Evolutionary conservation across 345 rosid genomes (phyloP).

Genomic region (Raphanus raphanistrum): DNA sequence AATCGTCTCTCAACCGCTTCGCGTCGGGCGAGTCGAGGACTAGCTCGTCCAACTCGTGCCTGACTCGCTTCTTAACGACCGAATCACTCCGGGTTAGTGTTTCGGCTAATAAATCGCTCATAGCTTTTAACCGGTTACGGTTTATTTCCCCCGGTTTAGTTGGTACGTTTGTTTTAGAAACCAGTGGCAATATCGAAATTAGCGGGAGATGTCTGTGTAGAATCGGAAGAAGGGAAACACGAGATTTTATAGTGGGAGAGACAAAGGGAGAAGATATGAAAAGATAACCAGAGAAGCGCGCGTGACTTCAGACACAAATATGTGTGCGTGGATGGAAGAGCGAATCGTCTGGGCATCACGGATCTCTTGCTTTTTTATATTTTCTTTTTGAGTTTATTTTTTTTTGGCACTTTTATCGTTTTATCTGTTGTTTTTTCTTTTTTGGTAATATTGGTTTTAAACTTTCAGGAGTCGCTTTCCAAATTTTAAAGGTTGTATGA

Average conservation of each 20-base stretch:
- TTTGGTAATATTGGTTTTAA: background rate
- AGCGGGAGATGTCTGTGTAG: slow-evolving; percentile 24
- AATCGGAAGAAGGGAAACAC: slow-evolving; percentile 33
- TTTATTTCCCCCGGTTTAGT: background rate
- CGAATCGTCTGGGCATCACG: slow-evolving; percentile 50
- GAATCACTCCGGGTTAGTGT: slow-evolving; percentile 21
- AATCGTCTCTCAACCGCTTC: slow-evolving; percentile 60
- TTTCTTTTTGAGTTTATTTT: background rate
- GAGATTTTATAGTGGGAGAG: slow-evolving; percentile 53
- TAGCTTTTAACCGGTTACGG: slow-evolving; percentile 1
- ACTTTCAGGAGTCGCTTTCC: slow-evolving; percentile 29
- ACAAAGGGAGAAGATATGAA: slow-evolving; percentile 33
- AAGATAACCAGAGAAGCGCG: slow-evolving; percentile 30
- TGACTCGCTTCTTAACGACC: slow-evolving; percentile 47
- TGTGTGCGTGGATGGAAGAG: slow-evolving; percentile 51
- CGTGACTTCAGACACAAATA: slow-evolving; percentile 29
- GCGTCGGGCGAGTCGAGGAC: slow-evolving; percentile 47
- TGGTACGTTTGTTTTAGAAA: background rate
- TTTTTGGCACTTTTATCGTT: slow-evolving; percentile 3
- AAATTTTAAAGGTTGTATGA: slow-evolving; percentile 7
- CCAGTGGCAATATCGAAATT: slow-evolving; percentile 18
- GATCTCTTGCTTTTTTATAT: slow-evolving; percentile 33
- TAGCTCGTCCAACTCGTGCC: slow-evolving; percentile 42
- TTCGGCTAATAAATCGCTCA: slow-evolving; percentile 41
- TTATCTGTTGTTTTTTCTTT: slow-evolving; percentile 3